phyloP scores from a whole-genome alignment of 257 asterid genomes.

The Solanum tacnaense region DNA sequence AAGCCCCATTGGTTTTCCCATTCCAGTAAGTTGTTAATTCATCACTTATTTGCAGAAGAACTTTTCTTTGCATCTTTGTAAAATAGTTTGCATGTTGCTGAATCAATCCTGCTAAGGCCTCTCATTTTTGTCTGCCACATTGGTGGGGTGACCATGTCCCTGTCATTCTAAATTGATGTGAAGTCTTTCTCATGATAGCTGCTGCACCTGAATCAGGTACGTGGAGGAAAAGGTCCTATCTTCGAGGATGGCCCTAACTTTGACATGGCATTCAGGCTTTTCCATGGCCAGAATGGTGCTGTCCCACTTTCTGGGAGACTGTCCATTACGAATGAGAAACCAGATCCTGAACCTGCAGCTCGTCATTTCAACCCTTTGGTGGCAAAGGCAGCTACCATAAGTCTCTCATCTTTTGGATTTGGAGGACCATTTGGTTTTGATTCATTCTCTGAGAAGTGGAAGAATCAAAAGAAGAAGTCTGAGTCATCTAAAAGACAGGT shows the following conservation, averaged over 20 bases:
- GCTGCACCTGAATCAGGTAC: constrained; percentile 27
- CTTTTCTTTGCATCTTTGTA: background rate
- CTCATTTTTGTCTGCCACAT: background rate
- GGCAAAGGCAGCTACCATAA: constrained; percentile 84
- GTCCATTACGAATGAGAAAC: constrained; percentile 26
- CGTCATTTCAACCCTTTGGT: constrained; percentile 83
- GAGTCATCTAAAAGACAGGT: constrained; percentile 59
- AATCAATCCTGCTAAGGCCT: background rate
- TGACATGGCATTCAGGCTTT: constrained; percentile 77
- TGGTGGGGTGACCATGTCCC: background rate
- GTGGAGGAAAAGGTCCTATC: constrained; percentile 73
- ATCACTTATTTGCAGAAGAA: background rate
- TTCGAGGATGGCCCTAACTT: constrained; percentile 96
- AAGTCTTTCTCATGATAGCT: background rate
- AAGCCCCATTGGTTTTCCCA: constrained; percentile 37
- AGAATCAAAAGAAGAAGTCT: constrained; percentile 44
- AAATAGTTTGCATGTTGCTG: background rate
- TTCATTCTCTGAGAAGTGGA: constrained; percentile 56
- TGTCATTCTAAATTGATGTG: background rate
- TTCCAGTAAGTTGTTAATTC: constrained; percentile 40
- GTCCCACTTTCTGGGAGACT: constrained; percentile 76
- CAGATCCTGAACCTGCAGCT: constrained; percentile 33
- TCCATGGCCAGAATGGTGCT: constrained; percentile 90
- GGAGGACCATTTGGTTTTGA: constrained; percentile 89
- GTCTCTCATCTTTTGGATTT: constrained; percentile 76